phyloP scores from a whole-genome alignment of 2,329 filamentous ascomycete species.

The Aspergillus carbonarius region DNA sequence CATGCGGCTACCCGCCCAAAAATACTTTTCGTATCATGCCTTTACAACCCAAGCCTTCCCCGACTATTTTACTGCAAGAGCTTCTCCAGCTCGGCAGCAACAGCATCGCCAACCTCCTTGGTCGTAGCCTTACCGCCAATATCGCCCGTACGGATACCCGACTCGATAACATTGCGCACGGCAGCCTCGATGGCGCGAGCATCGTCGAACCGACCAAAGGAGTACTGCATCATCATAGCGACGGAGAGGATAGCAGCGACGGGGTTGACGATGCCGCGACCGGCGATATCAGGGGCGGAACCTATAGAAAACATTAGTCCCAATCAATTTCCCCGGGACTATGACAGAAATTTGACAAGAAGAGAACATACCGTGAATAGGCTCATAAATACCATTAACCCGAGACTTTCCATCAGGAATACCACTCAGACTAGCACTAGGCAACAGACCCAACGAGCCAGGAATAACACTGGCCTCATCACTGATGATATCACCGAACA shows the following conservation, averaged over 20 bases:
- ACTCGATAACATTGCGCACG: slow-evolving; percentile 76
- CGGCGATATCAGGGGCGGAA: slow-evolving; percentile 89
- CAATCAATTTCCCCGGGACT: too few relatives aligned
- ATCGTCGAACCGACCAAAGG: slow-evolving; percentile 74
- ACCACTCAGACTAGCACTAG: slow-evolving; percentile 81
- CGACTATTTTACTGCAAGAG: slow-evolving; percentile 54
- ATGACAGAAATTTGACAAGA: too few relatives aligned
- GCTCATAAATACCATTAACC: slow-evolving; percentile 96
- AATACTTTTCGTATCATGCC: background rate
- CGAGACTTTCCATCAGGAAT: slow-evolving; percentile 80
- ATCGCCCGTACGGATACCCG: slow-evolving; percentile 75
- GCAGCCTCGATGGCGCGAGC: slow-evolving; percentile 78
- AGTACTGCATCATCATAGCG: slow-evolving; percentile 96
- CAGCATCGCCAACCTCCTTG: slow-evolving; percentile 75
- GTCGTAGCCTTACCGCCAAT: slow-evolving; percentile 77
- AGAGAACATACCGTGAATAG: slow-evolving; percentile 74
- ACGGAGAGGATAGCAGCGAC: slow-evolving; percentile 88
- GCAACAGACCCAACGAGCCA: slow-evolving; percentile 82
- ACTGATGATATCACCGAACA: slow-evolving; percentile 94
- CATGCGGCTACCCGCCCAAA: background rate
- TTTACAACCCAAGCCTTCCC: background rate
- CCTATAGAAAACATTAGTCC: slow-evolving; percentile 48
- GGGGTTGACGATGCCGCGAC: slow-evolving; percentile 88
- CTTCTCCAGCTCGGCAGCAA: slow-evolving; percentile 71
- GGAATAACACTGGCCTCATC: slow-evolving; percentile 96